Evolutionary conservation across 768 basidiomycete species (phyloP).

Genomic region (Boletellus sp.): DNA sequence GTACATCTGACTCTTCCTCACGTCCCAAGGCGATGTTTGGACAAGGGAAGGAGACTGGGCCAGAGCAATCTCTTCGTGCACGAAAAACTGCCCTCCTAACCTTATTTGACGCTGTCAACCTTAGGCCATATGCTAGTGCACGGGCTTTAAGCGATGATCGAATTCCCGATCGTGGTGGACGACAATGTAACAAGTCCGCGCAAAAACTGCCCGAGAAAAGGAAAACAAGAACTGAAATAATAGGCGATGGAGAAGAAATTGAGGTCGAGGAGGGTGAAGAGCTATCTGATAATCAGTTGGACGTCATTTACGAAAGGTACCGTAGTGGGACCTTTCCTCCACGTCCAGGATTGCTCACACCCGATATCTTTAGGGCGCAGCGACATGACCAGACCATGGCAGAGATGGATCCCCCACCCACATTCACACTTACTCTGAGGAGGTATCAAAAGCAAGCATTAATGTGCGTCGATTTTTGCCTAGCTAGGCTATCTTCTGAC

Average conservation of each 20-base stretch:
- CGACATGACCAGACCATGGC: constrained; percentile 69
- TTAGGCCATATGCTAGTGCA: constrained; percentile 59
- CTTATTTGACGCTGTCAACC: constrained; percentile 68
- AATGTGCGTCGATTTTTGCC: constrained; percentile 39
- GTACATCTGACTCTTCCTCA: constrained; percentile 31
- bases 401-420: constrained; percentile 76
- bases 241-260: constrained; percentile 77
- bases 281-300: constrained; percentile 74
- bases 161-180: constrained; percentile 29
- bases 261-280: constrained; percentile 84
- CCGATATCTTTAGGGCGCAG: constrained; percentile 61
- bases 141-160: constrained; percentile 29
- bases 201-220: constrained; percentile 35
- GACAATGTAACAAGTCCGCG: constrained; percentile 39
- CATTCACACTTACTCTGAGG: constrained; percentile 72
- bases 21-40: constrained; percentile 47
- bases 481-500: neutral
- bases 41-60: constrained; percentile 75
- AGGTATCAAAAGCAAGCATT: constrained; percentile 95
- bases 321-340: constrained; percentile 30
- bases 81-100: constrained; percentile 71
- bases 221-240: constrained; percentile 58
- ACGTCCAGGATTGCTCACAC: constrained; percentile 1
- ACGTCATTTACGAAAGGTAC: constrained; percentile 84
- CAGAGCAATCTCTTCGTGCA: constrained; percentile 75